Percentiles rank a stretch among this genome's conserved stretches.
phyloP scores from a whole-genome alignment of 495 filamentous ascomycete species.

The Annulohypoxylon stygium region DNA sequence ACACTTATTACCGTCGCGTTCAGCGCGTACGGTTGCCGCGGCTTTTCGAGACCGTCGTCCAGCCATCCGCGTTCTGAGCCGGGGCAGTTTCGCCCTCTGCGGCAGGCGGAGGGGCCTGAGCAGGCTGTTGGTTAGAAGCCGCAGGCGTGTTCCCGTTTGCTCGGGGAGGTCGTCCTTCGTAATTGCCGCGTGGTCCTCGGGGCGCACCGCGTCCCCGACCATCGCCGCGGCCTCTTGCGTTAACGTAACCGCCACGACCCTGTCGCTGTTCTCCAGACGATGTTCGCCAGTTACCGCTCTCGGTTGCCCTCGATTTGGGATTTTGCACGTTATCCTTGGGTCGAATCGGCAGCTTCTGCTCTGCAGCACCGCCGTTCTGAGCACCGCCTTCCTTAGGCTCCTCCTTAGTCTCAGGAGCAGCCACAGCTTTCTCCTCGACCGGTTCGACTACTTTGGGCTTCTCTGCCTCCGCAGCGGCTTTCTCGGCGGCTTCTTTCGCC shows the following conservation, averaged over 20 bases:
- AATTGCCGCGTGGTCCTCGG: conserved; percentile 57
- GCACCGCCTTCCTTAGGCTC: conserved; percentile 45
- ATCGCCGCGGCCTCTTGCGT: conserved; percentile 52
- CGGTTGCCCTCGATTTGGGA: conserved; percentile 58
- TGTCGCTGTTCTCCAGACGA: conserved; percentile 57
- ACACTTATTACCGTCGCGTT: conserved; percentile 31
- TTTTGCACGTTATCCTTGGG: conserved; percentile 42
- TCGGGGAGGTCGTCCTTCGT: conserved; percentile 58
- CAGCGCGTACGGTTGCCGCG: conserved; percentile 55
- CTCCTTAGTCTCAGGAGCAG: conserved; percentile 43
- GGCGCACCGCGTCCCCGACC: conserved; percentile 56
- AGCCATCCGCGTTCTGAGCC: conserved; percentile 74
- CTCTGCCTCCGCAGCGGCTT: conserved; percentile 65
- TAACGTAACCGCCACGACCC: conserved; percentile 56
- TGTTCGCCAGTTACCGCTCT: conserved; percentile 67
- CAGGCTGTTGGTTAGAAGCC: conserved; percentile 46
- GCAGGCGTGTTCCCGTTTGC: conserved; percentile 58
- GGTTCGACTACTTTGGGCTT: conserved; percentile 58
- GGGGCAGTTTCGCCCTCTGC: conserved; percentile 38
- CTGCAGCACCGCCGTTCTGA: conserved; percentile 45
- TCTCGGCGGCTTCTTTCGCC: conserved; percentile 70
- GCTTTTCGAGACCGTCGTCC: conserved; percentile 77
- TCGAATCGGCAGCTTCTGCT: conserved; percentile 52
- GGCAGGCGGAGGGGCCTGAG: conserved; percentile 49
- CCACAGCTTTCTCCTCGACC: conserved; percentile 45